phyloP scores from a whole-genome alignment of 768 basidiomycete genomes.

The Phanerochaete carnosa region DNA sequence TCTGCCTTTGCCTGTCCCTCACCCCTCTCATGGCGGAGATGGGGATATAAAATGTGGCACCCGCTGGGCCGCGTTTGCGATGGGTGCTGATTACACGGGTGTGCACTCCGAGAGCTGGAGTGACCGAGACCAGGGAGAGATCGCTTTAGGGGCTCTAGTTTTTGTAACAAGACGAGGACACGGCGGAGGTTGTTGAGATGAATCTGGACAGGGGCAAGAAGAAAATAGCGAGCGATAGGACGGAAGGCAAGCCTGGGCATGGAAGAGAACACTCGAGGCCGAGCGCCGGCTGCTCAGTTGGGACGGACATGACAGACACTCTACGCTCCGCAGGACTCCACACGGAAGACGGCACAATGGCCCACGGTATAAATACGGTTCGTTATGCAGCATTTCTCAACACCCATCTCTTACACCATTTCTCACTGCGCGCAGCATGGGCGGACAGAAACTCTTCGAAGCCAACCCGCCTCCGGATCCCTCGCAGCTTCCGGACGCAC shows the following conservation, averaged over 20 bases:
- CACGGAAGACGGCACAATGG: background rate
- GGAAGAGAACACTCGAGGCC: background rate
- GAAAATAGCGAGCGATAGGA: background rate
- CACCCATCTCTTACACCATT: background rate
- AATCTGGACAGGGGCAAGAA: background rate
- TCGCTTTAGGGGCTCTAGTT: background rate
- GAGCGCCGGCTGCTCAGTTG: background rate
- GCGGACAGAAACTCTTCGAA: constrained; percentile 7
- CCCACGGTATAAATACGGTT: background rate
- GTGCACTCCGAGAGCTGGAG: background rate
- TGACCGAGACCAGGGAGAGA: background rate
- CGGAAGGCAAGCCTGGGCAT: background rate
- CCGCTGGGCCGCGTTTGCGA: background rate
- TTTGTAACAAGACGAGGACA: background rate
- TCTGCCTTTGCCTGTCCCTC: background rate
- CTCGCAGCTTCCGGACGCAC: constrained; percentile 59
- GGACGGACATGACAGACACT: background rate
- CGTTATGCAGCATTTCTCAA: background rate
- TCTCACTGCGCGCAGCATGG: background rate
- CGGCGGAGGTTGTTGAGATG: background rate
- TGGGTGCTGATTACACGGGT: background rate
- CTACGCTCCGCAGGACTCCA: background rate
- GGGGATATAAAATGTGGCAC: background rate
- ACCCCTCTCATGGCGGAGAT: too few relatives aligned
- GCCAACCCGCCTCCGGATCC: constrained; percentile 68